Conservation (phyloP, 306 rosid species). For the Casuarina equisetifolia region DNA sequence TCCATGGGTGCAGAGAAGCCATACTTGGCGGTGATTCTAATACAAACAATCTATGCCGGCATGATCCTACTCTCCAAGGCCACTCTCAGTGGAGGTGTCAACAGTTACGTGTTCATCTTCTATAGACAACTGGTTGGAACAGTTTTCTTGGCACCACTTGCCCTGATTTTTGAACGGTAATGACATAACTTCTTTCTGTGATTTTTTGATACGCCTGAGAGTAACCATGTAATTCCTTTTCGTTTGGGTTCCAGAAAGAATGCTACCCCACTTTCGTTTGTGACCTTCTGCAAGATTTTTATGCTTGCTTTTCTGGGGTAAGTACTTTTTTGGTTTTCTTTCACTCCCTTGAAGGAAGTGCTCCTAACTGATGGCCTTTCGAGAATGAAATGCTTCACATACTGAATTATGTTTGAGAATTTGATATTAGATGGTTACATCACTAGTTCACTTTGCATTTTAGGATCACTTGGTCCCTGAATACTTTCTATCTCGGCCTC, state of each 20-base stretch:
- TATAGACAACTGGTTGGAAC: slow-evolving; percentile 50
- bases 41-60: slow-evolving; percentile 51
- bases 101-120: slow-evolving; percentile 41
- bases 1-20: slow-evolving; percentile 48
- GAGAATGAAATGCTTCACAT: neutral
- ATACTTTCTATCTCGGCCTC: slow-evolving; percentile 42
- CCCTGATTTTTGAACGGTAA: slow-evolving; percentile 48
- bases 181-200: neutral
- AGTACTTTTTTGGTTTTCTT: neutral
- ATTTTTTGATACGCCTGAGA: no score
- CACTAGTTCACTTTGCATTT: slow-evolving; percentile 11
- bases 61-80: slow-evolving; percentile 57
- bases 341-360: no score
- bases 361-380: no score
- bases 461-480: slow-evolving; percentile 45
- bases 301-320: slow-evolving; percentile 54
- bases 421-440: neutral
- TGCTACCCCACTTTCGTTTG: slow-evolving; percentile 38
- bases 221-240: slow-evolving; percentile 8
- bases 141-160: slow-evolving; percentile 41
- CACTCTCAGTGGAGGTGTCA: slow-evolving; percentile 49
- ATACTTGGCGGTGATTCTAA: slow-evolving; percentile 43
- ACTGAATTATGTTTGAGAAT: neutral
- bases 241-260: slow-evolving; percentile 35
- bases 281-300: slow-evolving; percentile 56